A percentile compares a stretch with the other conserved stretches of the same genome.
These are phyloP conservation scores for Xylogone sp. DNA, from an alignment of 2,329 filamentous ascomycete species.

Conservation along the genomic window DNA sequence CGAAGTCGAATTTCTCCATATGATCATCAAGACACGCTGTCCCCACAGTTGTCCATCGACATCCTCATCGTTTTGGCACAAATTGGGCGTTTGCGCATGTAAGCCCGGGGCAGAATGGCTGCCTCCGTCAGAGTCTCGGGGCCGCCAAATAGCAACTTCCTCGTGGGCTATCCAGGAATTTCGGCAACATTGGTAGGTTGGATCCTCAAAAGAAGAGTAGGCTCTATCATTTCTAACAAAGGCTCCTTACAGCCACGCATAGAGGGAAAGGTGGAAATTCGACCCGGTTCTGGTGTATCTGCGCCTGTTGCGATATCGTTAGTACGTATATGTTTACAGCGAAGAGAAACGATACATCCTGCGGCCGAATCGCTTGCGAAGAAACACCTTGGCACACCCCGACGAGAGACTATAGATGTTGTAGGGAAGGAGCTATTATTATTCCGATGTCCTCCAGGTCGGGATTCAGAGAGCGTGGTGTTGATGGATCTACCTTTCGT, in stretches of 20 bases:
- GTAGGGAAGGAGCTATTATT: slow-evolving; percentile 95
- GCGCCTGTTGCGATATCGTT: slow-evolving; percentile 88
- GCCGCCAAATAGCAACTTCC: slow-evolving; percentile 92
- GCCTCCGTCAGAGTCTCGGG: slow-evolving; percentile 94
- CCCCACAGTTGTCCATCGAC: slow-evolving; percentile 15
- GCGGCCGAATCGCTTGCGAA: slow-evolving; percentile 92
- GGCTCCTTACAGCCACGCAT: slow-evolving; percentile 74
- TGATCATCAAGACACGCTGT: slow-evolving; percentile 13
- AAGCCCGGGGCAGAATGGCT: slow-evolving; percentile 47
- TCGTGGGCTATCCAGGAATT: slow-evolving; percentile 96
- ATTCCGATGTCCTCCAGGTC: slow-evolving; percentile 79
- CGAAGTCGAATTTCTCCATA: slow-evolving; percentile 7
- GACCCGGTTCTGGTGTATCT: slow-evolving; percentile 78
- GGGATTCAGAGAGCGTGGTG: slow-evolving; percentile 82
- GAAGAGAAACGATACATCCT: slow-evolving; percentile 93
- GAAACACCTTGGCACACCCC: slow-evolving; percentile 82
- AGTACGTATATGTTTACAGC: slow-evolving; percentile 89
- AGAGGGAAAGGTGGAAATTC: slow-evolving; percentile 96
- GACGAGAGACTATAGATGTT: slow-evolving; percentile 86
- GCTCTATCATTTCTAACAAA: slow-evolving; percentile 6
- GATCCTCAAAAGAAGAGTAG: slow-evolving; percentile 13
- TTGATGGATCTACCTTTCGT: slow-evolving; percentile 98
- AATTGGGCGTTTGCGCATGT: slow-evolving; percentile 22
- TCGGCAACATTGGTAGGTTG: slow-evolving; percentile 87
- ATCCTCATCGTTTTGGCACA: slow-evolving; percentile 20